phyloP scores from a whole-genome alignment of 2,329 filamentous ascomycete species.

The Corinectria fuckeliana region DNA sequence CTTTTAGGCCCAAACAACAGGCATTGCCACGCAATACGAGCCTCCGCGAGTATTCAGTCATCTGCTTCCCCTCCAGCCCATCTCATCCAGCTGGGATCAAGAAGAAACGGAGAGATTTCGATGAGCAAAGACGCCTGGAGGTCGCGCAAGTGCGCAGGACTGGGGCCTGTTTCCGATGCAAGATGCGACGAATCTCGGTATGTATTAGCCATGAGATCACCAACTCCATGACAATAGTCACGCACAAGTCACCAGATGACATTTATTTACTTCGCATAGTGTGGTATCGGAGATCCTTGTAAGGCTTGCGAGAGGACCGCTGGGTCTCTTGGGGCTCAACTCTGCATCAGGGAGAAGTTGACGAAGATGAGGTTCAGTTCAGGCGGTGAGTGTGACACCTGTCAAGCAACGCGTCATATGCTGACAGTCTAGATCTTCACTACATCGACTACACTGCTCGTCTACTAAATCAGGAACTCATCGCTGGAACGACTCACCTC shows the following conservation, averaged over 20 bases:
- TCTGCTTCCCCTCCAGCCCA: slow-evolving; percentile 39
- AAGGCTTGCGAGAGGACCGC: slow-evolving; percentile 34
- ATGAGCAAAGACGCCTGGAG: slow-evolving; percentile 35
- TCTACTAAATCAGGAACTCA: slow-evolving; percentile 36
- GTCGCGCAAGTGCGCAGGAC: slow-evolving; percentile 37
- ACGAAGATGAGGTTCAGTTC: slow-evolving; percentile 40
- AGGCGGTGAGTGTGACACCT: slow-evolving; percentile 27
- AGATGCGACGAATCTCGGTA: slow-evolving; percentile 38
- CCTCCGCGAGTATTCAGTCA: slow-evolving; percentile 33
- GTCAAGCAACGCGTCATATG: not conserved
- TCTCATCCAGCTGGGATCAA: slow-evolving; percentile 35
- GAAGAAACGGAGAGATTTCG: slow-evolving; percentile 38
- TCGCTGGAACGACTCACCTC: slow-evolving; percentile 38
- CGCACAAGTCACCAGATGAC: slow-evolving; percentile 13
- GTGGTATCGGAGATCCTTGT: slow-evolving; percentile 35
- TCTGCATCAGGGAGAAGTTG: slow-evolving; percentile 38
- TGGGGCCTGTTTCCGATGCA: slow-evolving; percentile 38
- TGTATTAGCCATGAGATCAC: not conserved
- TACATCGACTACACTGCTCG: slow-evolving; percentile 39
- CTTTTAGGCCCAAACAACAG: slow-evolving; percentile 7
- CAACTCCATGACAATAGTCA: not conserved
- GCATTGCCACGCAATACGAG: slow-evolving; percentile 13
- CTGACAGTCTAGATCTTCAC: slow-evolving; percentile 35
- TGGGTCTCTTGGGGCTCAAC: slow-evolving; percentile 32
- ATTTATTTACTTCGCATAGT: slow-evolving; percentile 17